phyloP scores from a whole-genome alignment of 169 alveolate species.

The Ichthyophthirius multifiliis region DNA sequence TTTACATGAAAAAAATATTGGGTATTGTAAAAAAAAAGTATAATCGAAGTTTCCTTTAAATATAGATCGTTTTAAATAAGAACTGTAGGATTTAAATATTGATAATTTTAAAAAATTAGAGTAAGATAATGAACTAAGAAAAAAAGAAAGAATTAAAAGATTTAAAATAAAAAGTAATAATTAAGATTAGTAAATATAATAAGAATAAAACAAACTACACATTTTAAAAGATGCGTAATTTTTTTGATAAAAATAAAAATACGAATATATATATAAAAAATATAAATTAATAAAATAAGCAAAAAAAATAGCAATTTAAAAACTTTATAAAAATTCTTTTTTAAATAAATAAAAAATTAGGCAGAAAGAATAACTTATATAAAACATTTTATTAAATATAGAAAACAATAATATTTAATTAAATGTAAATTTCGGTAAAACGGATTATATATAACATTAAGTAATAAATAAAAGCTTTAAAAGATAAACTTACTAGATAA shows the following conservation, averaged over 20 bases:
- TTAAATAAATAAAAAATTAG: too few relatives aligned
- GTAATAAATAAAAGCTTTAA: not conserved
- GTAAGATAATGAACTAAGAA: not conserved
- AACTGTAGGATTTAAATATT: too few relatives aligned
- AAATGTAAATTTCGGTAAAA: conserved; percentile 16
- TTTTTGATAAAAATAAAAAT: not conserved
- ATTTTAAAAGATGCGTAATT: not conserved
- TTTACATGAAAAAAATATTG: too few relatives aligned
- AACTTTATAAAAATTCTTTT: too few relatives aligned
- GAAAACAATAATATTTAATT: not conserved
- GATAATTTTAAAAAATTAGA: too few relatives aligned
- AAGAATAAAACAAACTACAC: not conserved
- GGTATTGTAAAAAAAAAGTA: too few relatives aligned
- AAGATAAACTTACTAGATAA: not conserved
- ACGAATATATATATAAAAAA: not conserved
- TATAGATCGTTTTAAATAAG: too few relatives aligned
- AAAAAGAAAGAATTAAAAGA: conserved; percentile 1
- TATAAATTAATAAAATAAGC: not conserved
- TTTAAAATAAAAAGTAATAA: not conserved
- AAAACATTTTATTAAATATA: conserved; percentile 12
- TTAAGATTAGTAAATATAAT: not conserved
- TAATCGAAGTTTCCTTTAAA: too few relatives aligned
- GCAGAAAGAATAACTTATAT: conserved; percentile 6
- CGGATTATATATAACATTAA: not conserved
- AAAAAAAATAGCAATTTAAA: too few relatives aligned